Evolutionary conservation across 495 filamentous ascomycete species (phyloP), one percentile per base, ranked within the genome.

Genomic region (Hypomontagnella monticulosa): DNA sequence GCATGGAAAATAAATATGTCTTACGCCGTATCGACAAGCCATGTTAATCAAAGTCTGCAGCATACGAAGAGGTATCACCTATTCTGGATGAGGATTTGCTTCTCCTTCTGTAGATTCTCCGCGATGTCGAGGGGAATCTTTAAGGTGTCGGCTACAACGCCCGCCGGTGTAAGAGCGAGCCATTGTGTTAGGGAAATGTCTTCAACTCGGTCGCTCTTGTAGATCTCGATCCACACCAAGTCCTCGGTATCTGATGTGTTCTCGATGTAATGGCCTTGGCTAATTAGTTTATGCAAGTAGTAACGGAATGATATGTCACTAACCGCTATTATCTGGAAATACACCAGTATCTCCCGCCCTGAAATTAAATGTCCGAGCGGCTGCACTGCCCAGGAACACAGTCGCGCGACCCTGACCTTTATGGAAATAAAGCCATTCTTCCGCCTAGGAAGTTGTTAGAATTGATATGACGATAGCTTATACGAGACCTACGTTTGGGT

Each of bases 391-490:
- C 43, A 88, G 80, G 66, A 88, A 89, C 4, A 88, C 82, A 4
- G 86, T 89, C 11, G 86, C 86, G 15, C 83, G 81, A 0, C 77
- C 87, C 12, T 77, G 70, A 19, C 86, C 87, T 38, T 82, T 75
- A 73, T 86, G 83, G 75, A 89, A 89, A 63, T 88, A 89, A 1
- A 88, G 77, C 86, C 87, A 89, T 69, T 89, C 87, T 66, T 85
- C 84, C 1, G 85, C 83, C 81, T 86, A 52, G 2, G 46, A 43
- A 23, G 61, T 18, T 55, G 34, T 67, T 59, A 64, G 57, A 60
- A 38, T 23, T 34, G 36, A 38, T 59, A 57, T 19, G 9, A 1
- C 18, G 7, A 19, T 7, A 57, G 4, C 32, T 3, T 19, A 23
- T 6, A 33, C 18, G 14, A 11, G 11, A 70, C 80, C 73, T 70